Base-by-base conservation (phyloP, 805 yeast species). In the Hanseniaspora guilliermondii region DNA sequence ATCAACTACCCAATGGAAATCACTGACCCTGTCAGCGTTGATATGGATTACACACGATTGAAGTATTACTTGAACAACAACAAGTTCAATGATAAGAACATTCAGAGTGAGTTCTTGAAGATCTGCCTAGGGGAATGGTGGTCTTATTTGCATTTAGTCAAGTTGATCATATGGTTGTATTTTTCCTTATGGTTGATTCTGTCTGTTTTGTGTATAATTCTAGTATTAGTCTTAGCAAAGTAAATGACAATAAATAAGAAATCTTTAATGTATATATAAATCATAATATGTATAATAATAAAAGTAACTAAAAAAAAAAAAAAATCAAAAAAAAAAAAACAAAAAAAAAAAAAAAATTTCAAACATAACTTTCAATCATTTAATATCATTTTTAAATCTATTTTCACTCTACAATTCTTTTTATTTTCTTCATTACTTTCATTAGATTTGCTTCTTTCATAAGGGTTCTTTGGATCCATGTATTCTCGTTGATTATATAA, bases 41-140 rank as follows among this genome's bases (percentile, higher is more conserved):
- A 50, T 19, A 22, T 50, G n/a, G 55, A 50, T 14, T 50, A 50
- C 24, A 50, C 49, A 3, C 32, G 55, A 19, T 24, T 50, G 38
- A 50, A 36, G 25, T 21, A 50, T 9, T 50, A 50, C 39, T 27
- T 50, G 49, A 39, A 50, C 30, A 44, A 9, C n/a, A 3, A 21
- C 24, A 2, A 47, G 4, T n/a, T 17, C 6, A 17, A 17, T 1
- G 24, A 25, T 16, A 30, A 22, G 4, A 4, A 9, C 6, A 25
- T 25, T 2, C 8, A 47, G 12, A 47, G 50, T n/a, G 24, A n/a
- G 24, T 47, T 47, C 37, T 22, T 47, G 32, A n/a, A 22, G 14
- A 32, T 35, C 4, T 47, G 50, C 9, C 21, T 47, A 1, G 19
- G 12, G 2, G 32, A 35, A 37, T 47, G 50, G 50, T 11, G 25